These are phyloP conservation scores for Eutrema japonicum DNA, from an alignment of 345 rosid species.

Conservation along the genomic window DNA sequence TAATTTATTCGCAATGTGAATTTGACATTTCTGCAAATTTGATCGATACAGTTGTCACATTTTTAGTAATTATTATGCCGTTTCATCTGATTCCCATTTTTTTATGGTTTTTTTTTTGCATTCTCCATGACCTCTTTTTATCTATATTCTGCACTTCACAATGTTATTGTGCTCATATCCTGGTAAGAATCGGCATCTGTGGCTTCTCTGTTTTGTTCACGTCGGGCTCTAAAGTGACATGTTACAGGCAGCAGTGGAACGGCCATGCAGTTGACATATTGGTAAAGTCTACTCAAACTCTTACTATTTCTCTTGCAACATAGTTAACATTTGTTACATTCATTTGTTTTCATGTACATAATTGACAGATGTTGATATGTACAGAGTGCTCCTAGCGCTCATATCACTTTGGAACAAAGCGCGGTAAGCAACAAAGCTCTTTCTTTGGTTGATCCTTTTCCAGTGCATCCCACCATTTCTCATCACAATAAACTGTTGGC, in stretches of 20 bases:
- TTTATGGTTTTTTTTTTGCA: conserved; percentile 8
- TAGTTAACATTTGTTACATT: neutral
- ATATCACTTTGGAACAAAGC: conserved; percentile 47
- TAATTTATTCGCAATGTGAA: neutral
- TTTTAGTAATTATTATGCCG: neutral
- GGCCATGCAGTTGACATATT: neutral
- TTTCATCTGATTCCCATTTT: conserved; percentile 9
- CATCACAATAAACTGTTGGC: conserved; percentile 47
- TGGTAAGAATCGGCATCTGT: conserved; percentile 20
- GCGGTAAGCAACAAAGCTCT: conserved; percentile 34
- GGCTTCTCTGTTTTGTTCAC: conserved; percentile 10
- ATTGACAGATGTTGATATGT: conserved; percentile 9
- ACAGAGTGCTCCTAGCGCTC: neutral
- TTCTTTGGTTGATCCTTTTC: conserved; percentile 40
- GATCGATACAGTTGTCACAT: neutral
- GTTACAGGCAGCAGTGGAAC: neutral
- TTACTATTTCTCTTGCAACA: conserved; percentile 7
- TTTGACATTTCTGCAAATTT: conserved; percentile 25
- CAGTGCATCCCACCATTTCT: conserved; percentile 58
- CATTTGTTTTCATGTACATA: conserved; percentile 18
- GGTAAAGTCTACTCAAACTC: conserved; percentile 8
- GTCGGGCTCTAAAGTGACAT: neutral
- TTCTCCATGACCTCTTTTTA: conserved; percentile 7
- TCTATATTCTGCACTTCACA: conserved; percentile 6
- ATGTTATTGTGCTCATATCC: neutral